Evolutionary conservation across 2,329 filamentous ascomycete species (phyloP), one percentile per base, ranked within the genome.

Genomic region (Spiromastix sp.): DNA sequence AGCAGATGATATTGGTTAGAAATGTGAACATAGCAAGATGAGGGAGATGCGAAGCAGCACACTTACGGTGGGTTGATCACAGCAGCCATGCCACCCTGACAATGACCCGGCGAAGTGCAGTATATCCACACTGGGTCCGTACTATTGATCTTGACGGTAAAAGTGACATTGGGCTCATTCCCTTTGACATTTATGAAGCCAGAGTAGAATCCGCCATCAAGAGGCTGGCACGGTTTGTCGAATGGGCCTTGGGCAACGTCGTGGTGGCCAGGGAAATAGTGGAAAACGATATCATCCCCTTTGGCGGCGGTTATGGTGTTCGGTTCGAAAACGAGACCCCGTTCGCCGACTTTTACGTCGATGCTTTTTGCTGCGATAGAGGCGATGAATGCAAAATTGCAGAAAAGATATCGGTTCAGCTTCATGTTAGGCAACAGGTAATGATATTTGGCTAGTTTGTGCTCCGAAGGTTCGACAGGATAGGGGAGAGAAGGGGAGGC

Each of bases 51-150:
- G n/a, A n/a, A n/a, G n/a, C n/a, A n/a, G n/a, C n/a, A n/a, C 16
- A 36, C 42, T 41, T 36, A 57, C 57, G 66, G 61, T 37, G 64
- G 62, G 39, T 73, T 73, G 25, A 73, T 61, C 4, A 69, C 59
- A 53, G 69, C 62, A 18, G 67, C 60, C 57, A 72, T 70, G 5
- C 68, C 69, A 6, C 47, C 48, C 45, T 70, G 63, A 30, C 70
- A 72, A 39, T 72, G 68, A 3, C 60, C 61, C 0, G 54, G 60
- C 2, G 63, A 63, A 1, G 67, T 64, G 38, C 69, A 73, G 48
- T 72, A 73, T 20, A 69, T 42, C 48, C 67, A 72, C 39, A 71
- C 62, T 4, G 68, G 57, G 2, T 63, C 56, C 0, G 61, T 56
- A 38, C 55, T 59, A 18, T 58, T 60, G 12, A 73, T 49, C 8